Conservation (phyloP, 2,329 filamentous ascomycete genomes). For the Aspergillus sp. region DNA sequence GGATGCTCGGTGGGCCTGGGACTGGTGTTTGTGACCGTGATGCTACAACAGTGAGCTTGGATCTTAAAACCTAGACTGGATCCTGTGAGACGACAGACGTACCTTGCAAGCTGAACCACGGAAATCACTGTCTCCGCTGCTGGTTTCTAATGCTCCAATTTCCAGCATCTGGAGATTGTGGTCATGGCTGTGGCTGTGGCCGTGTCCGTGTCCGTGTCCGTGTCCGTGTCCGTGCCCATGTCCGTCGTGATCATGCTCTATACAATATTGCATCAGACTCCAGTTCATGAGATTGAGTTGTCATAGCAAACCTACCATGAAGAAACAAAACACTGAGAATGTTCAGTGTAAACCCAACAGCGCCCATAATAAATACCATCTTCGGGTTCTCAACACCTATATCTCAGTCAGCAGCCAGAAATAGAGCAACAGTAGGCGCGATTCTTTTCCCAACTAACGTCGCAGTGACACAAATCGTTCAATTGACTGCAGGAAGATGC, state of each 20-base stretch:
- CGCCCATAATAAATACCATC: slow-evolving; percentile 61
- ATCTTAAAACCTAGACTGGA: background rate
- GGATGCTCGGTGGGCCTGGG: slow-evolving; percentile 14
- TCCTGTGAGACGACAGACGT: background rate
- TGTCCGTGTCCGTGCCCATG: slow-evolving; percentile 6
- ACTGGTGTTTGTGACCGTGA: slow-evolving; percentile 18
- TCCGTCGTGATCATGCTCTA: slow-evolving; percentile 9
- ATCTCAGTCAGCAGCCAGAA: background rate
- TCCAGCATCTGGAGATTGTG: background rate
- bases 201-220: background rate
- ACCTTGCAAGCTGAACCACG: background rate
- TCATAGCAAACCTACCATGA: slow-evolving; percentile 42
- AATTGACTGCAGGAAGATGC: slow-evolving; percentile 64
- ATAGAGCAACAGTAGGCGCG: background rate
- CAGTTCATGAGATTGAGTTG: background rate
- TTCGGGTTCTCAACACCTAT: slow-evolving; percentile 56
- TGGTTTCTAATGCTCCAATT: background rate
- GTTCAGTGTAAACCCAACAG: slow-evolving; percentile 59
- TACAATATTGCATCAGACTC: slow-evolving; percentile 3
- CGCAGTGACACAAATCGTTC: slow-evolving; percentile 45
- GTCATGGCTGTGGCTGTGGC: background rate
- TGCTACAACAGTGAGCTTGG: slow-evolving; percentile 10
- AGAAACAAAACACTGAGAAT: slow-evolving; percentile 58
- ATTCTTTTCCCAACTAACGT: slow-evolving; percentile 11
- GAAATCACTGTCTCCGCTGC: background rate